Base-by-base conservation (phyloP, 2,329 filamentous ascomycete species). In the Beauveria australis region DNA sequence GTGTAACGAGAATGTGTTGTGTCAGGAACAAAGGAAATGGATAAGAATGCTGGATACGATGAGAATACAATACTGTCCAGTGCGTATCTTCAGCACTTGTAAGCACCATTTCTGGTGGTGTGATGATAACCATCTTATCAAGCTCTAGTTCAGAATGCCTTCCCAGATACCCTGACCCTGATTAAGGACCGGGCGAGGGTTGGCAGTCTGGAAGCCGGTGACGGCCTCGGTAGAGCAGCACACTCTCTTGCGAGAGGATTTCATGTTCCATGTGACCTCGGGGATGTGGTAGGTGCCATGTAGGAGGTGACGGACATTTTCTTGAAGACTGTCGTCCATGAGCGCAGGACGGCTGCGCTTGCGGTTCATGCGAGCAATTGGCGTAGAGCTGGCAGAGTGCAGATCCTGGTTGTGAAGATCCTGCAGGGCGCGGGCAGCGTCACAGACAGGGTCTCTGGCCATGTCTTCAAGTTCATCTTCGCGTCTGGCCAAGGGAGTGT, bases 81-180 rank as follows among this genome's bases (percentile, higher is more conserved):
- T 28, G 55, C 63, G 51, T 48, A 59, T 60, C 18, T 53, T 12
- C 43, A 56, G 51, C 41, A 59, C 47, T 16, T 59, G 57, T 60
- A 51, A 61, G 43, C 47, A 37, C 22, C 40, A 43, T 57, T 53
- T 49, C 8, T 22, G 61, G 62, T 62, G 48, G 62, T 62, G 48
- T 60, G n/a, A 53, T 12, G 48, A 37, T 43, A 37, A 24, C 26
- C 30, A 43, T 47, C 44, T 60, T 55, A 55, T 53, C 54, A 22
- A 53, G 12, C 9, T 61, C 73, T 75, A 84, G 69, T 81, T 80
- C 64, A 88, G 74, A 64, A 89, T 84, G 60, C 81, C 83, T 62
- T 82, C 78, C 86, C 86, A 89, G 83, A 88, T 87, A 57, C 85
- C 84, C 44, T 83, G 81, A 41, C 85, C 84, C 41, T 83, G 81